Percentiles rank a stretch among this genome's conserved stretches.
Evolutionary conservation across 495 filamentous ascomycete species (phyloP).

Genomic region (Penicillium cataractarum): DNA sequence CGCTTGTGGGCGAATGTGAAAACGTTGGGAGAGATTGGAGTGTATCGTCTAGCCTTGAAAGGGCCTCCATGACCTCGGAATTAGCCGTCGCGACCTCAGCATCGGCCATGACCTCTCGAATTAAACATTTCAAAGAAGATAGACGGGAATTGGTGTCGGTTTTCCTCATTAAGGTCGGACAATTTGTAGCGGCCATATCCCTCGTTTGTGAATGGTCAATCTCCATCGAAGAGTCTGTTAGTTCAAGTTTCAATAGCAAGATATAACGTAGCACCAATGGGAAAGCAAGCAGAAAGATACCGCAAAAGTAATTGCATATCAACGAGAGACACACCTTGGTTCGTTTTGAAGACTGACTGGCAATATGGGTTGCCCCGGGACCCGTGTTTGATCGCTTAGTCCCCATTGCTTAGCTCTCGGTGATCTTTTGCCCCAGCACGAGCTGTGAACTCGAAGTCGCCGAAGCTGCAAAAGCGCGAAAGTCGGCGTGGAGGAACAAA

Average conservation of each 20-base stretch:
- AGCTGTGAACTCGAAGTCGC: neutral
- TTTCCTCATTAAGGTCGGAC: neutral
- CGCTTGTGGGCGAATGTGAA: neutral
- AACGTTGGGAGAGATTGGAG: conserved; percentile 10
- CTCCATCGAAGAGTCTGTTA: neutral
- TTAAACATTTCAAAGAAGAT: conserved; percentile 16
- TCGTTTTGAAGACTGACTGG: conserved; percentile 8
- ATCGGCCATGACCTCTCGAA: conserved; percentile 27
- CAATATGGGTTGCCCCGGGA: neutral
- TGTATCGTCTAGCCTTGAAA: conserved; percentile 26
- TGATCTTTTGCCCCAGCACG: neutral
- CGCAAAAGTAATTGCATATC: neutral
- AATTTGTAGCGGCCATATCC: neutral
- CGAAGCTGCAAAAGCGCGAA: neutral
- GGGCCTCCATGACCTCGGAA: conserved; percentile 28
- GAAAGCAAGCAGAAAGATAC: neutral
- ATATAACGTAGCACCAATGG: neutral
- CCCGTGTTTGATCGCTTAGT: neutral
- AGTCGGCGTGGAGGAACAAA: neutral
- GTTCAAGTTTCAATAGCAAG: neutral
- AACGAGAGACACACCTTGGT: conserved; percentile 12
- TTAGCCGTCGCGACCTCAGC: conserved; percentile 15
- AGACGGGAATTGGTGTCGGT: conserved; percentile 14
- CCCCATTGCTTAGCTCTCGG: neutral
- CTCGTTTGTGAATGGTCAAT: neutral